Percentiles rank a stretch among this genome's conserved stretches.
phyloP scores from a whole-genome alignment of 2,329 filamentous ascomycete species.

The Colletotrichum shisoi region DNA sequence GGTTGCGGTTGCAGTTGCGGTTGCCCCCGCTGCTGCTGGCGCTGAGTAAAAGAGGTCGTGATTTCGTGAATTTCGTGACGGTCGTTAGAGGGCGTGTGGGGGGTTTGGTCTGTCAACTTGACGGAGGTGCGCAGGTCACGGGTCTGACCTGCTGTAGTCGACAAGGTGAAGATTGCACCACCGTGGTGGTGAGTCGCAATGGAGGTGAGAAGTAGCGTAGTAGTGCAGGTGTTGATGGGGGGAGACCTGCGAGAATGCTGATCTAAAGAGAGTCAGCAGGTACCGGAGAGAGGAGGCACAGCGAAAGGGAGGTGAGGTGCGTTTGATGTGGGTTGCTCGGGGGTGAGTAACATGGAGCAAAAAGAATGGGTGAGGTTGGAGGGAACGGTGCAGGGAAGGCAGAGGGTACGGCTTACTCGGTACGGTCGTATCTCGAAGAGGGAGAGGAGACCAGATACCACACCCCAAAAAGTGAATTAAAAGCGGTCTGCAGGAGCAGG shows the following conservation, averaged over 20 bases:
- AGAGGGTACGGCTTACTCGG: constrained; percentile 31
- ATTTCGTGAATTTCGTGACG: constrained; percentile 63
- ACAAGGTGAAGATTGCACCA: constrained; percentile 60
- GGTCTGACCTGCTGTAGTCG: constrained; percentile 50
- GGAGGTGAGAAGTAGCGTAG: background rate
- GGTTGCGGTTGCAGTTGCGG: constrained; percentile 44
- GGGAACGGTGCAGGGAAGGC: constrained; percentile 4
- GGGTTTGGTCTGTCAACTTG: constrained; percentile 57
- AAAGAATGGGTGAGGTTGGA: constrained; percentile 36
- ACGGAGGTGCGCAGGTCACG: constrained; percentile 51
- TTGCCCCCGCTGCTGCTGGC: constrained; percentile 56
- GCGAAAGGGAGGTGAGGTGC: constrained; percentile 23
- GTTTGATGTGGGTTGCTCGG: constrained; percentile 27
- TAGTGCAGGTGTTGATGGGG: constrained; percentile 9
- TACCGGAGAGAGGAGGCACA: constrained; percentile 19
- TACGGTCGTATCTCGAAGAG: constrained; percentile 35
- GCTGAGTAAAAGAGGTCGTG: constrained; percentile 50
- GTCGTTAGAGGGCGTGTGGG: constrained; percentile 57
- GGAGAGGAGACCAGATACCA: constrained; percentile 29
- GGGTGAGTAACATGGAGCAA: constrained; percentile 25
- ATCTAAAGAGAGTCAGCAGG: constrained; percentile 25
- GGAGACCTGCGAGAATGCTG: constrained; percentile 29
- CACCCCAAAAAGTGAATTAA: constrained; percentile 30
- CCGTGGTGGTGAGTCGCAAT: constrained; percentile 48
- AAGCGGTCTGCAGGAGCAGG: constrained; percentile 35